Percentiles rank a stretch among this genome's conserved stretches.
These are phyloP conservation scores for Cytospora piceicola DNA, from an alignment of 2,329 filamentous ascomycete species.

Conservation along the genomic window DNA sequence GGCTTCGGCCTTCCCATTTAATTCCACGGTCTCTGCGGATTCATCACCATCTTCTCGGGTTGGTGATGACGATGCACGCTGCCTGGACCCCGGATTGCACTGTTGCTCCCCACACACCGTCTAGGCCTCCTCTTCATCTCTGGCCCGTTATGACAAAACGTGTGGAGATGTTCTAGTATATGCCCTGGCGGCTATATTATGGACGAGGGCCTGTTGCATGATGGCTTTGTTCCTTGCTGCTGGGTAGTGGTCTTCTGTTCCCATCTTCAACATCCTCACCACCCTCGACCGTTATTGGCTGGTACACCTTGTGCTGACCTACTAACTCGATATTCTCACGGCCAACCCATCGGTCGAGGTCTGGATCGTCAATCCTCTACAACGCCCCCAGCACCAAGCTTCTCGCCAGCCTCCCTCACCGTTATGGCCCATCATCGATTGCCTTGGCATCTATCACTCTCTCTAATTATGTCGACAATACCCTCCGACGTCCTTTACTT, in stretches of 20 bases:
- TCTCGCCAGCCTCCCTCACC: too few species aligned
- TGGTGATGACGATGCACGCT: not conserved
- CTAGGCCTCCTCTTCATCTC: not conserved
- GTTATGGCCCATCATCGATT: too few species aligned
- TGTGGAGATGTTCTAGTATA: not conserved
- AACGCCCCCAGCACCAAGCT: too few species aligned
- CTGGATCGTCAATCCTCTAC: too few species aligned
- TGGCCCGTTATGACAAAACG: not conserved
- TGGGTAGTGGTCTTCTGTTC: not conserved
- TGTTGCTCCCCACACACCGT: not conserved
- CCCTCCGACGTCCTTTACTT: too few species aligned
- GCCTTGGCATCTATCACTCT: too few species aligned
- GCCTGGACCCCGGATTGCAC: not conserved
- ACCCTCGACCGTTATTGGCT: not conserved
- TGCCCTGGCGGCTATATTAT: not conserved
- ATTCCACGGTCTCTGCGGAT: not conserved
- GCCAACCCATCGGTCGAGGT: too few species aligned
- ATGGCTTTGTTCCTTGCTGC: not conserved
- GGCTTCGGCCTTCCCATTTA: not conserved
- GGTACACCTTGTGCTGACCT: too few species aligned
- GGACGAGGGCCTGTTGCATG: not conserved
- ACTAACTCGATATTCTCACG: too few species aligned
- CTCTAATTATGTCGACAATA: too few species aligned
- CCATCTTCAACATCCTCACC: not conserved
- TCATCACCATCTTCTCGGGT: not conserved